Evolutionary conservation across 2,329 filamentous ascomycete species (phyloP), one percentile per base, ranked within the genome.

Genomic region (Onygenales sp.): DNA sequence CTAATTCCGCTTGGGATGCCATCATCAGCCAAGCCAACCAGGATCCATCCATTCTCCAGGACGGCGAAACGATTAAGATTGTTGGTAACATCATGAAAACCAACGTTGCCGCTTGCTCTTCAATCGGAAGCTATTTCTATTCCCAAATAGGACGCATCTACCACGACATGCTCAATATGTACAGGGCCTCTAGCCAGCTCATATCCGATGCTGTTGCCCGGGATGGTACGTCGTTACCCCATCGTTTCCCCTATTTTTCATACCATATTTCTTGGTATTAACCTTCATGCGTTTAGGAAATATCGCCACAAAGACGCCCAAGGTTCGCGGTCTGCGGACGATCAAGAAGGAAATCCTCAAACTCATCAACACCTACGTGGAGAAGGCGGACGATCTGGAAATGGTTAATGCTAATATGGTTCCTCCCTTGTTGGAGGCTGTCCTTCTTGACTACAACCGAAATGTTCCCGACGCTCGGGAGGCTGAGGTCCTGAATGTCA

Each of bases 61-160:
- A 97, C 65, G 78, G 85, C 9, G 91, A 98, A 62, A 95, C 91
- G 0, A 97, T 98, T 75, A 98, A 98, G 77, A 85, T 98, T 61
- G 91, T 98, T 58, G 93, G 93, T 60, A 98, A 98, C 73, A 96
- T 98, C 67, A 98, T 98, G 93, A 98, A 98, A 81, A 98, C 93
- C 0, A 98, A 98, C 63, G 93, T 98, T 4, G 92, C 94, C n/a
- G 93, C 93, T 37, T 98, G 93, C 70, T 88, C 88, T 37, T 97
- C 93, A 0, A 93, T 98, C 54, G 93, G 94, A 36, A 84, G 88
- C 51, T 98, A 97, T 73, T 98, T 98, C 71, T 96, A 95, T 66
- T 92, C 93, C 10, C 93, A 98, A 68, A 95, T 98, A 62, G 93
- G 92, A 42, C 86, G 90, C 54, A 97, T 98, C 62, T 98, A 97